These are phyloP conservation scores for Leucogyrophana mollusca DNA, from an alignment of 768 basidiomycete species.

Conservation along the genomic window DNA sequence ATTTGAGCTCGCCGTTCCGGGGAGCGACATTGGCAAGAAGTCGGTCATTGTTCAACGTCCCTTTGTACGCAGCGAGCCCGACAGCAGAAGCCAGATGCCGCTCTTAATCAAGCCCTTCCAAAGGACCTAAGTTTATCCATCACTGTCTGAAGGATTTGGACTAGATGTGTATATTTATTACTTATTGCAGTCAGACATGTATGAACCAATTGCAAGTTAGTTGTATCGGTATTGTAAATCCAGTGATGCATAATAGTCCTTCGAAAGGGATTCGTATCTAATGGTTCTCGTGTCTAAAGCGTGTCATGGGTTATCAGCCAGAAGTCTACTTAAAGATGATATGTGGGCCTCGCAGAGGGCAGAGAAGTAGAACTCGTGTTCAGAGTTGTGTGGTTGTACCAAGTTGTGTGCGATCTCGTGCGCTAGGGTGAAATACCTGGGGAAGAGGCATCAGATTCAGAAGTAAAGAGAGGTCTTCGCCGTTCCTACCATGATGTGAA, in stretches of 20 bases:
- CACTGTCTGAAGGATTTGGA: too few relatives aligned
- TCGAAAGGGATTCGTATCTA: too few relatives aligned
- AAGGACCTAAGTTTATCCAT: not conserved
- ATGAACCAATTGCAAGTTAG: too few relatives aligned
- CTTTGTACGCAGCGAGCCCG: conserved; percentile 36
- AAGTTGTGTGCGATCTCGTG: conserved; percentile 95
- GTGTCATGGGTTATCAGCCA: too few relatives aligned
- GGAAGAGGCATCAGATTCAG: not conserved
- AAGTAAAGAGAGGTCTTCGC: not conserved
- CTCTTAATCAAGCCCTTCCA: conserved; percentile 21
- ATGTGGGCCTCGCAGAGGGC: conserved; percentile 78
- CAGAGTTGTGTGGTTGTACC: conserved; percentile 81
- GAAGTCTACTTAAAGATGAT: conserved; percentile 35
- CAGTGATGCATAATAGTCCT: too few relatives aligned
- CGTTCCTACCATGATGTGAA: conserved; percentile 77
- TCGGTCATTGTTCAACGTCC: conserved; percentile 42
- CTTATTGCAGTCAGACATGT: too few relatives aligned
- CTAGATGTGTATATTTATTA: too few relatives aligned
- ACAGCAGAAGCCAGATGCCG: conserved; percentile 43
- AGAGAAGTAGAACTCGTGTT: conserved; percentile 94
- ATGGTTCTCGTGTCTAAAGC: too few relatives aligned
- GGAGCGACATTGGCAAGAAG: conserved; percentile 33
- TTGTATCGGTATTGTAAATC: too few relatives aligned
- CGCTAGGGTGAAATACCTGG: conserved; percentile 86
- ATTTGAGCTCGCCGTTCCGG: conserved; percentile 52